Conservation (phyloP, 2,329 filamentous ascomycete genomes). For the Saccharata proteae region DNA sequence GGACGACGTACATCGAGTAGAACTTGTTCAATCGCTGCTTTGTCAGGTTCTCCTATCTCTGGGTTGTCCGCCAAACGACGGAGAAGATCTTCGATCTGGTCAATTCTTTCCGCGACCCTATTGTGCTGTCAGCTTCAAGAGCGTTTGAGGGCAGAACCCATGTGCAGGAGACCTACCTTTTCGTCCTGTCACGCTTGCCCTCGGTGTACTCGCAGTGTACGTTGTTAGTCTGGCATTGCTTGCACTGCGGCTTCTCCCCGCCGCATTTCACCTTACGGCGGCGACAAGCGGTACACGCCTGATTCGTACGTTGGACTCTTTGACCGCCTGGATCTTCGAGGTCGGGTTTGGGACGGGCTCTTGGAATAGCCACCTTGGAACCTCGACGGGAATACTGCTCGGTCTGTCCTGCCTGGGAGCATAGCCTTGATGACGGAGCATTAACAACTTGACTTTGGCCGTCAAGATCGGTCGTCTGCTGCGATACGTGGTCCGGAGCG, state of each 20-base stretch:
- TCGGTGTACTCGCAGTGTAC: constrained; percentile 21
- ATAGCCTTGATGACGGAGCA: no score
- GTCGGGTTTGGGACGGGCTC: no score
- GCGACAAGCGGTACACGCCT: constrained; percentile 24
- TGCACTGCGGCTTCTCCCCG: constrained; percentile 21
- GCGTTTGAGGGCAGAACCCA: background rate
- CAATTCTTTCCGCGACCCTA: constrained; percentile 18
- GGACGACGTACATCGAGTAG: no score
- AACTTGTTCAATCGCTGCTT: constrained; percentile 7
- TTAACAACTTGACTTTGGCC: no score
- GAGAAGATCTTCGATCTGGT: constrained; percentile 18
- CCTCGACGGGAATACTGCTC: no score
- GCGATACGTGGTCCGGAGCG: no score
- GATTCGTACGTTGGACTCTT: no score
- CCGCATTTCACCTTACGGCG: constrained; percentile 27
- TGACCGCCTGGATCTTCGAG: background rate
- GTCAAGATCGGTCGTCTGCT: no score
- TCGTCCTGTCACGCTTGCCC: constrained; percentile 22
- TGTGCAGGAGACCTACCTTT: constrained; percentile 15
- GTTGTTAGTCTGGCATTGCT: constrained; percentile 19
- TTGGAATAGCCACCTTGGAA: no score
- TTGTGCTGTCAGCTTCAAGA: constrained; percentile 6
- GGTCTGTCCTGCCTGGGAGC: no score
- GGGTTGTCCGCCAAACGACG: constrained; percentile 9
- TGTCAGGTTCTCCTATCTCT: constrained; percentile 1